Evolutionary conservation across 345 rosid genomes (phyloP).

Genomic region (Lepidium didymum): DNA sequence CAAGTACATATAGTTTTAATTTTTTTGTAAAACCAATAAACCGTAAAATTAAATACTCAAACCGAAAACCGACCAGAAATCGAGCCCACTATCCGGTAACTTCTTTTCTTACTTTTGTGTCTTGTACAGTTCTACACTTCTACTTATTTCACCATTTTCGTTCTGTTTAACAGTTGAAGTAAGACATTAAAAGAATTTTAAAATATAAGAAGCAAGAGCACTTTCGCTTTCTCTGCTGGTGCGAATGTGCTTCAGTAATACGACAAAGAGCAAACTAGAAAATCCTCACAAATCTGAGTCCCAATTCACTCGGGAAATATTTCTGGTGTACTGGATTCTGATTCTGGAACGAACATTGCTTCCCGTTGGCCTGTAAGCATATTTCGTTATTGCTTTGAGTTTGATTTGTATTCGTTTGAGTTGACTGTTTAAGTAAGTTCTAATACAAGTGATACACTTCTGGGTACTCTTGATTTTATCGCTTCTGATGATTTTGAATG

Average conservation of each 20-base stretch:
- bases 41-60: too few species aligned
- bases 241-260: constrained; percentile 3
- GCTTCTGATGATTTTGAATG: neutral
- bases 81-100: too few species aligned
- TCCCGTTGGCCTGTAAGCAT: neutral
- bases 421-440: constrained; percentile 9
- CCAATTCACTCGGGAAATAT: neutral
- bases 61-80: too few species aligned
- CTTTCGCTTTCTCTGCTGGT: constrained; percentile 21
- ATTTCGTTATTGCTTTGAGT: neutral
- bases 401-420: neutral
- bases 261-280: neutral
- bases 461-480: neutral
- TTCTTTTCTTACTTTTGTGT: neutral
- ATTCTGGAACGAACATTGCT: constrained; percentile 10
- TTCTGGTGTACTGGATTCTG: constrained; percentile 9
- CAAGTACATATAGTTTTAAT: too few species aligned
- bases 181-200: neutral
- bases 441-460: neutral
- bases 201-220: neutral
- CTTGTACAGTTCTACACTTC: neutral
- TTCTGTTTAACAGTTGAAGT: neutral
- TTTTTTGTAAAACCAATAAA: too few species aligned
- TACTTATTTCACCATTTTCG: neutral
- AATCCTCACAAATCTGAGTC: constrained; percentile 9